Evolutionary conservation across 495 filamentous ascomycete species (phyloP), one percentile per base, ranked within the genome.

Genomic region (Lentithecium fluviatile): DNA sequence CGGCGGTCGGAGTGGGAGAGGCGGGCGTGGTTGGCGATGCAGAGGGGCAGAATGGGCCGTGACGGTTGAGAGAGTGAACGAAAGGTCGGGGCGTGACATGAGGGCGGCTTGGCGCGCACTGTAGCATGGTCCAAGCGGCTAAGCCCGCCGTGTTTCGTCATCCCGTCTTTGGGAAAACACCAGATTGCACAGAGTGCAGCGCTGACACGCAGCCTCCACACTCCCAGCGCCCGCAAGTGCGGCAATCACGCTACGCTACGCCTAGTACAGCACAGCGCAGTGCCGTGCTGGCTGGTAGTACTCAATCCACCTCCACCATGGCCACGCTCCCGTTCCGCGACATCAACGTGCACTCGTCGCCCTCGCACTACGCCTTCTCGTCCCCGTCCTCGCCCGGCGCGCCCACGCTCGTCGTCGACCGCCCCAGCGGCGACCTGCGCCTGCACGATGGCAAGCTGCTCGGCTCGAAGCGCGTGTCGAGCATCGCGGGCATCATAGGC

Each of bases 321-420:
- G 64, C 76, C 55, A 75, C 85, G 42, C 81, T 92, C 62, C 94
- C 94, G 7, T 98, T 91, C 73, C 83, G 93, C 67, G 94, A 97
- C 80, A 91, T 97, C 79, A 97, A 96, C 73, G 82, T 97, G 75
- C 90, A 95, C 70, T 85, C 89, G 43, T 93, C 94, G 1, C 76
- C 88, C 55, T 90, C 92, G 56, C 86, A 93, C 70, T 98, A 98
- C 80, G 90, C 91, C 66, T 98, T 98, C 76, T 89, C 89, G 20
- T 98, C 94, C 1, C 95, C 94, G 10, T 97, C 95, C 3, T 91
- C 90, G 12, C 93, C 91, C 59, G 83, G 88, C 72, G 84, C 91
- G 26, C 90, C 90, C 10, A 88, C 91, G 11, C 82, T 98, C 15
- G 86, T 95, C 24, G 81, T 98, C 47, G 91, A 95, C 63, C 83